Percentiles rank a stretch among this genome's conserved stretches.
phyloP scores from a whole-genome alignment of 2,329 filamentous ascomycete genomes.

The Hawksworthiomyces lignivorus region DNA sequence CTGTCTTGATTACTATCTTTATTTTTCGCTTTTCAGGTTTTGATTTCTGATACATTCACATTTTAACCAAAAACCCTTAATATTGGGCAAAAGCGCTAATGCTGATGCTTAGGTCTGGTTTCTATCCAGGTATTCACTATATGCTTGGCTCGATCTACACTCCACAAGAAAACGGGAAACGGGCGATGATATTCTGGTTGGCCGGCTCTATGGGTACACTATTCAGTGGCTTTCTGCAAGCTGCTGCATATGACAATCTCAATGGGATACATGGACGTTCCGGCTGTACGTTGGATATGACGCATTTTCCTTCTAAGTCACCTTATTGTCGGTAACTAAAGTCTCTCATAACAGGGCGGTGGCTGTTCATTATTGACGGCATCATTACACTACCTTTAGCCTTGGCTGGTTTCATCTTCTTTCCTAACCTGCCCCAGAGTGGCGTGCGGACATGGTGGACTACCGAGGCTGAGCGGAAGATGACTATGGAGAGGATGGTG shows the following conservation, averaged over 20 bases:
- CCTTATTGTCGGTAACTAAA: constrained; percentile 21
- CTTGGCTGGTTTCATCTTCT: constrained; percentile 40
- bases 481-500: constrained; percentile 25
- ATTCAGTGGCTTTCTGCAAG: constrained; percentile 35
- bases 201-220: constrained; percentile 44
- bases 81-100: no score
- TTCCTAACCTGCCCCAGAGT: constrained; percentile 40
- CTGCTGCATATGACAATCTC: constrained; percentile 42
- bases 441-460: constrained; percentile 29
- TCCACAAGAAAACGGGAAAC: constrained; percentile 51
- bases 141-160: constrained; percentile 51
- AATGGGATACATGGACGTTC: constrained; percentile 40
- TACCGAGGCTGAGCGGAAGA: constrained; percentile 26
- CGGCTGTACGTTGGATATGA: constrained; percentile 44
- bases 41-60: no score
- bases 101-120: constrained; percentile 30
- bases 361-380: constrained; percentile 41
- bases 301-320: constrained; percentile 38
- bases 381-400: constrained; percentile 35
- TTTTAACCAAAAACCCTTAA: no score
- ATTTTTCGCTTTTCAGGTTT: background rate
- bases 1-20: no score
- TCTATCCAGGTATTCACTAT: constrained; percentile 46
- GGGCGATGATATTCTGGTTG: constrained; percentile 55
- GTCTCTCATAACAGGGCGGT: constrained; percentile 29